These are phyloP conservation scores for Leucocoprinus leucothites DNA, from an alignment of 768 basidiomycete genomes.

Conservation along the genomic window DNA sequence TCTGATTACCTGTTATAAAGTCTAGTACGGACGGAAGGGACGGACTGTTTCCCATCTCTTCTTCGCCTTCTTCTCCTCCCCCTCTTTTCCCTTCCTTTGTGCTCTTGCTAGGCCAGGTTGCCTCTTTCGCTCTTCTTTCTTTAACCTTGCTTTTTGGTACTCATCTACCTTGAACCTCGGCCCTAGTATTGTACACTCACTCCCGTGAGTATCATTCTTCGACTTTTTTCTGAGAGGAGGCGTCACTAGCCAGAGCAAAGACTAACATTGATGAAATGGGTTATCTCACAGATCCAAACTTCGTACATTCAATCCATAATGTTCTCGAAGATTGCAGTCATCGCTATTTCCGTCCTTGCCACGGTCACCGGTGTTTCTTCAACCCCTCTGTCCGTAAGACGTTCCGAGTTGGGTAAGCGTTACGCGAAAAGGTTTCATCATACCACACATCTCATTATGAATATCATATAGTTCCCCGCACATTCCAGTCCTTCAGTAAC, in stretches of 20 bases:
- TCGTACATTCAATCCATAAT: conserved; percentile 20
- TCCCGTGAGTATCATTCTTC: no score
- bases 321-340: conserved; percentile 36
- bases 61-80: conserved; percentile 15
- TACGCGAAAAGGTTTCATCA: background rate
- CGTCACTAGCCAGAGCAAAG: no score
- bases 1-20: no score
- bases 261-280: no score
- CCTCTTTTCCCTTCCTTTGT: conserved; percentile 18
- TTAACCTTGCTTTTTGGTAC: conserved; percentile 20
- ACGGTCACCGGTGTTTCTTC: conserved; percentile 26
- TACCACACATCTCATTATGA: background rate
- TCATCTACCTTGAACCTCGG: conserved; percentile 23
- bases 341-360: conserved; percentile 27
- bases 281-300: no score
- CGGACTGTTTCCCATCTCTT: background rate
- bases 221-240: no score
- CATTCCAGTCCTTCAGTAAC: conserved; percentile 27
- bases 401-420: conserved; percentile 24
- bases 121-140: conserved; percentile 28
- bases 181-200: conserved; percentile 26
- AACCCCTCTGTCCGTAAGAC: conserved; percentile 25
- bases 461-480: conserved; percentile 1
- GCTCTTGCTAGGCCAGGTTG: conserved; percentile 34
- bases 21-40: background rate